A percentile compares a stretch with the other conserved stretches of the same genome.
phyloP scores from a whole-genome alignment of 345 rosid species.

The Dovyalis caffra region DNA sequence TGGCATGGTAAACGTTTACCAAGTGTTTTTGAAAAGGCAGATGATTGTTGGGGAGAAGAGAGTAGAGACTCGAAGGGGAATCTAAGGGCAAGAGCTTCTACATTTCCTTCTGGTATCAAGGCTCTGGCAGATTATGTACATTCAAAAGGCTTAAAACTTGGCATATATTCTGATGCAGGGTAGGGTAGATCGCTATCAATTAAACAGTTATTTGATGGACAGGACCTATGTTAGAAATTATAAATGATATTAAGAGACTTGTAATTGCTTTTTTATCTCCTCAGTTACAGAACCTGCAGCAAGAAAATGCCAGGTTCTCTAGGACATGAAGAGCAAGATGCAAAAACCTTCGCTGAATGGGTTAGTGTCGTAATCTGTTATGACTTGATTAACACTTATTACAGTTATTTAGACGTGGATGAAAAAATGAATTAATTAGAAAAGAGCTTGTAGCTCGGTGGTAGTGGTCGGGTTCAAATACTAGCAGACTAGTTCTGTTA shows the following conservation, averaged over 20 bases:
- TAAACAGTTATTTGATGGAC: background rate
- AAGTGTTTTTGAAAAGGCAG: conserved; percentile 6
- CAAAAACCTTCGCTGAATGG: conserved; percentile 23
- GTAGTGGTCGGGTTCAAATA: too few species aligned
- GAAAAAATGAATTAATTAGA: background rate
- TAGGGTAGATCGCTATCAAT: conserved; percentile 15
- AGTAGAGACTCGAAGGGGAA: conserved; percentile 22
- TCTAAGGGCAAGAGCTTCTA: conserved; percentile 17
- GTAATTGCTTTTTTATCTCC: background rate
- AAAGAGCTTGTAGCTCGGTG: too few species aligned
- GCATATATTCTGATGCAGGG: conserved; percentile 36
- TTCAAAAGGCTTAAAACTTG: conserved; percentile 27
- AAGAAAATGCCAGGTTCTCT: conserved; percentile 36
- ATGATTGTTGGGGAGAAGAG: conserved; percentile 31
- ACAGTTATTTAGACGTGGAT: background rate
- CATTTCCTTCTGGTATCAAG: conserved; percentile 31
- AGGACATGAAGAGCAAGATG: conserved; percentile 25
- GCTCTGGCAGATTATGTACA: conserved; percentile 34
- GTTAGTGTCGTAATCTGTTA: conserved; percentile 3
- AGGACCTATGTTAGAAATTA: background rate
- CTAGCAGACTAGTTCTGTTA: too few species aligned
- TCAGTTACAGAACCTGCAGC: conserved; percentile 22
- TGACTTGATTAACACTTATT: background rate
- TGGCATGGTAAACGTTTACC: background rate
- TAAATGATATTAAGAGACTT: background rate